Evolutionary conservation across 306 rosid genomes (phyloP), one percentile per base, ranked within the genome.

Genomic region (Cucurbita pepo): DNA sequence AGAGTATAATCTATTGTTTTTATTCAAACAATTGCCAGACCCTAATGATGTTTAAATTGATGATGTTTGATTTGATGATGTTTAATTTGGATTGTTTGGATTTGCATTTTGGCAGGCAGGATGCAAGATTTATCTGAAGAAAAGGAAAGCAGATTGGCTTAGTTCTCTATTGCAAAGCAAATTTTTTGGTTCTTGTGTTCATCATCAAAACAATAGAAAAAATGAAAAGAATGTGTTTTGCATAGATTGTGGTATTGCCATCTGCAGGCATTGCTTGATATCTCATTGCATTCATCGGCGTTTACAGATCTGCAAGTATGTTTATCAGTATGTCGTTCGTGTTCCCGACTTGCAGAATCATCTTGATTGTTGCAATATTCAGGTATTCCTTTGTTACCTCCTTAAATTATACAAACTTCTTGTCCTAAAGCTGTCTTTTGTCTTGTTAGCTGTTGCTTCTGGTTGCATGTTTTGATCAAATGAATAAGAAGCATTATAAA

Each of bases 221-320:
- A 90, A 82, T 21, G 97, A 90, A 82, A 87, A 74, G 81, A 94
- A 94, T 65, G 82, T 84, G 16, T 94, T 87, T 75, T 94, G 98
- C 77, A 77, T 94, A 78, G 97, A 90, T 47, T 94, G 98, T 79
- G 79, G 65, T 18, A 56, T 81, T 72, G 87, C 84, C 38, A 62
- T 90, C 63, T 94, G 98, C 78, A 88, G 84, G 82, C 90, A 89
- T 84, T 94, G 99, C 62, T 55, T 78, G 76, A 81, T 77, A 55
- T 80, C 86, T 77, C 99, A 94, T 83, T 77, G 84, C 71, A 83
- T 73, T 12, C 99, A 94, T 77, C 82, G 85, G 58, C 81, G 83
- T 45, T 81, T 94, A 72, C 99, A 94, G 85, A 89, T 94, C 73
- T 91, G 87, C 88, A 85, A 86, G 69, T 94, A 94, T 37, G 90